A percentile compares a stretch with the other conserved stretches of the same genome.
Conservation (phyloP, 2,329 filamentous ascomycete species). For the Dothistroma pini region DNA sequence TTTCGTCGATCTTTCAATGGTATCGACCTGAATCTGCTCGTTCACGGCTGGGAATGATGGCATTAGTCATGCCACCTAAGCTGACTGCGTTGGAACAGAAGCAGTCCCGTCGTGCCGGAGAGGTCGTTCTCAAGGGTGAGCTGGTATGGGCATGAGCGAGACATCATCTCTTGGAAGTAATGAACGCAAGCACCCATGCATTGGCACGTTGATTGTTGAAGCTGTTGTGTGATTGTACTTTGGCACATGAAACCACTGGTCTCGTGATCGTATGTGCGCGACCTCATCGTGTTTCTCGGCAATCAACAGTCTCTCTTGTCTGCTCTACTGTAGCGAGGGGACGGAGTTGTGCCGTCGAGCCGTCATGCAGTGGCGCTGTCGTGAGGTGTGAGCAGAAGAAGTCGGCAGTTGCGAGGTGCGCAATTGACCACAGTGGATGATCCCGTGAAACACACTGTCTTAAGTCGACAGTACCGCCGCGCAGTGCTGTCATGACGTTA, state of each 20-base stretch:
- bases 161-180: no score
- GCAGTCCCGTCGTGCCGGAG: not conserved
- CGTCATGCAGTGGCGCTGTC: constrained; percentile 1
- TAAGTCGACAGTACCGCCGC: not conserved
- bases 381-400: not conserved
- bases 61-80: not conserved
- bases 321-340: not conserved
- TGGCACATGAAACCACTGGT: not conserved
- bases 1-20: not conserved
- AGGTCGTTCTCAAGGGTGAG: not conserved
- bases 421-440: not conserved
- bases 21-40: not conserved
- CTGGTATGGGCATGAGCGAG: not conserved
- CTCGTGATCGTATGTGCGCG: not conserved
- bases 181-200: no score
- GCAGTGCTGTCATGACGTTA: no score
- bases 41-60: not conserved
- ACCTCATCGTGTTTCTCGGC: not conserved
- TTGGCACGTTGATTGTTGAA: no score
- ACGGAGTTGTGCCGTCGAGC: constrained; percentile 1
- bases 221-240: not conserved
- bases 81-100: not conserved
- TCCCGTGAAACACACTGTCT: not conserved
- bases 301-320: not conserved
- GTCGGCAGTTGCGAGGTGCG: constrained; percentile 1